These are phyloP conservation scores for Leishmania amazonensis DNA, from an alignment of 208 protist genomes.

Conservation along the genomic window DNA sequence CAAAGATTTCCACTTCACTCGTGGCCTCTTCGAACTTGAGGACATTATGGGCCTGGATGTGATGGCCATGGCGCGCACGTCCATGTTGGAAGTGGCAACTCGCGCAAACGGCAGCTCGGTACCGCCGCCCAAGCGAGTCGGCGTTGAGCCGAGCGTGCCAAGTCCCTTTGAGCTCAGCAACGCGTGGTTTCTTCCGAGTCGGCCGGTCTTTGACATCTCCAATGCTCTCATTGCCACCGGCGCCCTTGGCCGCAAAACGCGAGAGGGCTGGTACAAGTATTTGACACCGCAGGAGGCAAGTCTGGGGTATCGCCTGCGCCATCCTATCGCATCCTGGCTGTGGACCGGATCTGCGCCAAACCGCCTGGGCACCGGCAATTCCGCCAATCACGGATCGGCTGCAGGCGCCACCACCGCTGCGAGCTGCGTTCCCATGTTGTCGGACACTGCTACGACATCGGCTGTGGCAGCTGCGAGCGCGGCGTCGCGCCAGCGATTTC, in stretches of 20 bases:
- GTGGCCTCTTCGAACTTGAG: constrained; percentile 81
- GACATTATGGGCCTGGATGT: constrained; percentile 89
- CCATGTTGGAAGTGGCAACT: constrained; percentile 2
- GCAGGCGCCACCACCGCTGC: background rate
- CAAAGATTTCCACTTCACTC: constrained; percentile 64
- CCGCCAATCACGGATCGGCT: background rate
- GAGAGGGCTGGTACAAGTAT: constrained; percentile 83
- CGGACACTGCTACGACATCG: background rate
- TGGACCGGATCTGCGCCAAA: constrained; percentile 4
- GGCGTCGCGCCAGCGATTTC: constrained; percentile 16
- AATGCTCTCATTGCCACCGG: constrained; percentile 53
- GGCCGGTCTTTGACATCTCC: constrained; percentile 51
- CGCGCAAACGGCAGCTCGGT: background rate
- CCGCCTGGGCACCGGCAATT: background rate
- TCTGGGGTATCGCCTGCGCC: constrained; percentile 24
- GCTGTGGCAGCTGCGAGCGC: background rate
- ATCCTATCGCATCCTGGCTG: constrained; percentile 30
- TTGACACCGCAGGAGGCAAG: constrained; percentile 16
- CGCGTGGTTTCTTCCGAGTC: constrained; percentile 35
- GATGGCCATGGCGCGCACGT: constrained; percentile 32
- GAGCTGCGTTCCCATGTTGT: background rate
- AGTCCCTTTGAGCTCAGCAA: constrained; percentile 29
- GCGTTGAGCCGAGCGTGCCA: constrained; percentile 17
- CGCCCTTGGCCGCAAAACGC: constrained; percentile 70
- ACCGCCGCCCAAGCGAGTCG: constrained; percentile 3